Conservation (phyloP, 208 protist species). For the Wallacemonas sp. region DNA sequence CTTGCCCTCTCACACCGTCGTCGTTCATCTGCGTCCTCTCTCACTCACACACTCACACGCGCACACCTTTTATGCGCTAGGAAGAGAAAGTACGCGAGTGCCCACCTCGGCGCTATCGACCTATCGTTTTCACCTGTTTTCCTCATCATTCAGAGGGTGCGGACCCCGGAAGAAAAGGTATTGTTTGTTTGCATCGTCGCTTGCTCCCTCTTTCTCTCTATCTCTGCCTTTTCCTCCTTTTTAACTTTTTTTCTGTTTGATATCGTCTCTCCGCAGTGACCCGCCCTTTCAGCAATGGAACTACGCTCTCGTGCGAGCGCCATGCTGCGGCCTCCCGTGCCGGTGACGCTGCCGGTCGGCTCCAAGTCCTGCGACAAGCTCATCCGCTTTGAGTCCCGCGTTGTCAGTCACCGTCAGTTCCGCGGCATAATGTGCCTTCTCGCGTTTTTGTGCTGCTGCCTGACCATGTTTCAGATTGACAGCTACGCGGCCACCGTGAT, state of each 20-base stretch:
- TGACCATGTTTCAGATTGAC: slow-evolving; percentile 52
- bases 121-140: too few relatives aligned
- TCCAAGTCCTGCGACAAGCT: slow-evolving; percentile 23
- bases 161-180: too few relatives aligned
- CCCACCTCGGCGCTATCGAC: too few relatives aligned
- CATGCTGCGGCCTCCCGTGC: slow-evolving; percentile 25
- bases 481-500: slow-evolving; percentile 26
- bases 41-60: too few relatives aligned
- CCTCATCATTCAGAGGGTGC: too few relatives aligned
- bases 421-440: slow-evolving; percentile 57
- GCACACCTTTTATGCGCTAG: too few relatives aligned
- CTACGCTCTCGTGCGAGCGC: slow-evolving; percentile 33
- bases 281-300: slow-evolving; percentile 27
- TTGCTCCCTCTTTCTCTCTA: neutral
- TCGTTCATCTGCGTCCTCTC: too few relatives aligned
- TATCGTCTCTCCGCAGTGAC: neutral
- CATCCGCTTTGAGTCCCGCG: slow-evolving; percentile 37
- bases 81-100: too few relatives aligned
- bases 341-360: slow-evolving; percentile 27
- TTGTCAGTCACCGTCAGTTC: slow-evolving; percentile 38
- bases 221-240: neutral
- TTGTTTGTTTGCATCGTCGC: neutral
- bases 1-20: too few relatives aligned
- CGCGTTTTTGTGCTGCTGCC: slow-evolving; percentile 37
- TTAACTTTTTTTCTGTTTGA: too few relatives aligned